Evolutionary conservation across 2,329 filamentous ascomycete genomes (phyloP), one percentile per base, ranked within the genome.

Genomic region (Plenodomus lindquistii): DNA sequence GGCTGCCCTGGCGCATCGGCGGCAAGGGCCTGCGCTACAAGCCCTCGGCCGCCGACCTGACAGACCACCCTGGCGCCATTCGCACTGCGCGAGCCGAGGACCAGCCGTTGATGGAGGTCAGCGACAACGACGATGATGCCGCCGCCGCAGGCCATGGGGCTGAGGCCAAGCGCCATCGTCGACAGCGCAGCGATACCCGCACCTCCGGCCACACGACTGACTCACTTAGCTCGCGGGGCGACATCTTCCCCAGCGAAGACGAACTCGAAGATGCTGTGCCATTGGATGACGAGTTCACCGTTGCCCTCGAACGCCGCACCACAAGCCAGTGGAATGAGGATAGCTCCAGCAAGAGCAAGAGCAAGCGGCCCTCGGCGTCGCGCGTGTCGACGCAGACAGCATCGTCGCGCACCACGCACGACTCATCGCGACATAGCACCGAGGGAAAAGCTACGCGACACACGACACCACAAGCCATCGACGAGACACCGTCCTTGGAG

Each of bases 161-260:
- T 52, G 48, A 66, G 42, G 53, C 54, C 40, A 74, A 71, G 47
- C 57, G 57, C 6, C 75, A 79, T 45, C 65, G 69, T 18, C 78
- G 87, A 57, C 82, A 86, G 56, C 82, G 92, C 42, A 96, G 92
- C 71, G 85, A 84, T 39, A 97, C 92, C 1, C 82, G 85, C 13
- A 87, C 84, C 4, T 96, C 91, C 11, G 87, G 87, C 35, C 87
- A 87, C 55, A 96, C 92, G 1, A 88, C 85, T 21, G 91, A 93
- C 67, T 96, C 92, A 5, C 85, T 88, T 55, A 88, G 92, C 62
- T 96, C 91, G 10, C 80, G 93, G 39, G 91, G 91, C 2, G 93
- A 97, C 73, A 77, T 97, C 11, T 94, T 97, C 59, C 91, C 91
- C 0, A 96, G 91, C 62, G 91, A 96, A 63, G 91, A 92, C 44